Base-by-base conservation (phyloP, 1,284 basidiomycete genomes). In the Sporisorium scitamineum region DNA sequence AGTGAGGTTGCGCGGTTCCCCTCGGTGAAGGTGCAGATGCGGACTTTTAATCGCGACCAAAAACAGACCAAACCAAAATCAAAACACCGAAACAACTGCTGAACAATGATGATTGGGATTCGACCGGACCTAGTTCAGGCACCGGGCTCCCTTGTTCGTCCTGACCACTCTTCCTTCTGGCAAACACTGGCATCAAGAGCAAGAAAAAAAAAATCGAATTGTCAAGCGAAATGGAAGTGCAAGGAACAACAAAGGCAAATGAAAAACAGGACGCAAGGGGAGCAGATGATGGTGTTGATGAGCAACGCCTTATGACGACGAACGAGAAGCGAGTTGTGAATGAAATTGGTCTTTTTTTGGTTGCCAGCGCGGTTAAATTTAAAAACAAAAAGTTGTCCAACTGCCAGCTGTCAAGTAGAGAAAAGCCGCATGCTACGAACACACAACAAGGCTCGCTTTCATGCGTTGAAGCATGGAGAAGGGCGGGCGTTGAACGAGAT, bases 401-500 rank as follows among this genome's bases (percentile, higher is more conserved):
- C 22, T 42, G 57, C 48, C 57, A 59, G 57, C 57, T 59, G 57
- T 59, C 57, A 59, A 56, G 31, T 32, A 45, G 20, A 26, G 39
- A 59, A 59, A 41, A 50, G 14, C 54, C 13, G 29, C 26, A 56
- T 55, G 54, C 42, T 9, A 41, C 22, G n/a, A 27, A 18, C 29
- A 22, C 29, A 41, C 41, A 55, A 55, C 54, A 44, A 45, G 11
- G 18, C 18, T 39, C 16, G 37, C 37, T 18, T 39, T 39, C 37
- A 39, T 39, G 37, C 37, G 16, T n/a, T 39, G 16, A 39, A 39
- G 11, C n/a, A n/a, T n/a, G n/a, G n/a, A n/a, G n/a, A n/a, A n/a
- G n/a, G n/a, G 18, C 3, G 2, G 37, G 37, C 37, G 37, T 39
- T 39, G 37, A 3, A 39, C 14, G 37, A 39, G 37, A 39, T 39